Percentiles rank a stretch among this genome's conserved stretches.
Evolutionary conservation across 768 basidiomycete species (phyloP).

Genomic region (Mycena indigotica): DNA sequence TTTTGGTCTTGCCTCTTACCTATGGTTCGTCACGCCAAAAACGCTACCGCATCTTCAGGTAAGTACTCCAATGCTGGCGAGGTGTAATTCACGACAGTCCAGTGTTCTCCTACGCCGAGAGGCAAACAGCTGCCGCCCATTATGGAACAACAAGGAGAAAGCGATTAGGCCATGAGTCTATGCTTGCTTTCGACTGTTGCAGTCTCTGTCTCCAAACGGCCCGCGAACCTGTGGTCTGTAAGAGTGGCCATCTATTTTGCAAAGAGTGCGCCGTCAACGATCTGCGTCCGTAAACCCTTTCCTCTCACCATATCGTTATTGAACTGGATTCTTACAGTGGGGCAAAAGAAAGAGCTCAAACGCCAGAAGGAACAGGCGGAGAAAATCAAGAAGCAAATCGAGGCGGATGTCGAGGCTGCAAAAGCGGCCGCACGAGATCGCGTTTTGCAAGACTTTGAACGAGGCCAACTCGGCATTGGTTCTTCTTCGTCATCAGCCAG

Average conservation of each 20-base stretch:
- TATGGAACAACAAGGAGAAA: conserved; percentile 43
- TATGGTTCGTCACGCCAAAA: conserved; percentile 91
- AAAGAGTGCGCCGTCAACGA: conserved; percentile 92
- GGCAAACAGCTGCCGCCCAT: neutral
- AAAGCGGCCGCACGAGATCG: conserved; percentile 81
- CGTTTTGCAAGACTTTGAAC: conserved; percentile 88
- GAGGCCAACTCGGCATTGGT: conserved; percentile 73
- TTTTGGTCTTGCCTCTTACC: neutral
- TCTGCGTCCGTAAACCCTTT: conserved; percentile 54
- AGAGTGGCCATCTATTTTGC: conserved; percentile 91
- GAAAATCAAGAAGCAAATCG: conserved; percentile 73
- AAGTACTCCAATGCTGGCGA: neutral
- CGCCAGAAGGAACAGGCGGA: conserved; percentile 83
- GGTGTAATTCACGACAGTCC: conserved; percentile 34
- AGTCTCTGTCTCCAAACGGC: conserved; percentile 84
- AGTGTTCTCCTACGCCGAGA: conserved; percentile 81
- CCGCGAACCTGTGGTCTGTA: conserved; percentile 80
- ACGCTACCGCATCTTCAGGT: conserved; percentile 73
- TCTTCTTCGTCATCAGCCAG: neutral
- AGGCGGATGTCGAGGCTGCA: conserved; percentile 71
- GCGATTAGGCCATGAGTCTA: conserved; percentile 88
- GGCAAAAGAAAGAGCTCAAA: conserved; percentile 92
- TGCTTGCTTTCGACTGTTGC: conserved; percentile 91
- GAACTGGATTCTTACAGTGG: conserved; percentile 49
- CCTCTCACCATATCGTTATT: conserved; percentile 14